phyloP scores from a whole-genome alignment of 805 yeast genomes.

The Wickerhamia fluorescens region DNA sequence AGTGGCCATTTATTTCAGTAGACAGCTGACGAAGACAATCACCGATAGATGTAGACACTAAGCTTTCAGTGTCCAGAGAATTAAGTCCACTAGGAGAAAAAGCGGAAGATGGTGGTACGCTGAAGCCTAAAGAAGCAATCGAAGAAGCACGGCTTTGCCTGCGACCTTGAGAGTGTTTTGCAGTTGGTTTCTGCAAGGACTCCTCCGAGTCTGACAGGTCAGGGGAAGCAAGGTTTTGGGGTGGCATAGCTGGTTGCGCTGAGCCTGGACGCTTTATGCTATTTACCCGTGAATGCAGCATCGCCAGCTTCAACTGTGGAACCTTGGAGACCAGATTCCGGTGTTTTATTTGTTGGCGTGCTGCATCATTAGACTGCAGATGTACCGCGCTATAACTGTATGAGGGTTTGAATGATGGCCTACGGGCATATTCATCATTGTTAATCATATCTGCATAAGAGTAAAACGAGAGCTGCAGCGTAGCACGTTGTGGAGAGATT shows the following conservation, averaged over 20 bases:
- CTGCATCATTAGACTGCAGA: slow-evolving; percentile 16
- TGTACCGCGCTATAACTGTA: slow-evolving; percentile 28
- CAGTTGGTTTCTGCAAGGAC: slow-evolving; percentile 8
- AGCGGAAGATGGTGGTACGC: slow-evolving; percentile 3
- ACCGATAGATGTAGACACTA: slow-evolving; percentile 31
- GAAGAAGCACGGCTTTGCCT: slow-evolving; percentile 3
- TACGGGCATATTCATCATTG: slow-evolving; percentile 57
- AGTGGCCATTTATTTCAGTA: slow-evolving; percentile 28
- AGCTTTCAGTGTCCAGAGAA: slow-evolving; percentile 27
- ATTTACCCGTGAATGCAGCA: not conserved
- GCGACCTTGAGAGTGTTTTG: slow-evolving; percentile 4
- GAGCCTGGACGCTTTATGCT: not conserved
- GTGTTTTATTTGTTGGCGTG: no score
- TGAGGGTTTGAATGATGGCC: slow-evolving; percentile 47
- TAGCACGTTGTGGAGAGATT: slow-evolving; percentile 33
- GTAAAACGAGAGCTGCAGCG: slow-evolving; percentile 44
- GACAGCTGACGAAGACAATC: slow-evolving; percentile 34
- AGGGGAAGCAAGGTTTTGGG: slow-evolving; percentile 13
- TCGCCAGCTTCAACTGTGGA: not conserved
- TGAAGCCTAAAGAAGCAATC: slow-evolving; percentile 1
- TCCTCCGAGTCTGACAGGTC: slow-evolving; percentile 15
- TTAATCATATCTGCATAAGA: slow-evolving; percentile 76
- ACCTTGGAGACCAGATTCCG: slow-evolving; percentile 2
- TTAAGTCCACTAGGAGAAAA: no score
- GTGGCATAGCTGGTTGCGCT: slow-evolving; percentile 1